These are phyloP conservation scores for Fusarium algeriense DNA, from an alignment of 2,329 filamentous ascomycete genomes.

Conservation along the genomic window DNA sequence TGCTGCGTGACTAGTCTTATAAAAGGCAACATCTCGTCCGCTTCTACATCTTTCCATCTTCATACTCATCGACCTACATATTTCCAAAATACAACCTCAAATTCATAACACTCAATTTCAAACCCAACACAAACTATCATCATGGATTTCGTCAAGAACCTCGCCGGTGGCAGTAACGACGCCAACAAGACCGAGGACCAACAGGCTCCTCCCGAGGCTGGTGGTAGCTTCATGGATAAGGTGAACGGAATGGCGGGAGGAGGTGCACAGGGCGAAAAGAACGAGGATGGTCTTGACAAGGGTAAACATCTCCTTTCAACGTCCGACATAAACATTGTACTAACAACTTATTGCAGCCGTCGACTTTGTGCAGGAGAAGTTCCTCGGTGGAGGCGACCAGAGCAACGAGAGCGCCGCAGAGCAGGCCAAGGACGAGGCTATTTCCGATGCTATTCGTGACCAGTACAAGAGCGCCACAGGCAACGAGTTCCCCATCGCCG, in stretches of 20 bases:
- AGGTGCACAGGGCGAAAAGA: slow-evolving; percentile 80
- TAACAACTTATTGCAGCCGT: slow-evolving; percentile 64
- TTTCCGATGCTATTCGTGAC: slow-evolving; percentile 77
- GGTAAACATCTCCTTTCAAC: slow-evolving; percentile 58
- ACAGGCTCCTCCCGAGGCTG: slow-evolving; percentile 47
- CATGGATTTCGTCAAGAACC: slow-evolving; percentile 69
- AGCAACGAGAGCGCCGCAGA: slow-evolving; percentile 79
- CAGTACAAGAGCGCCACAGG: slow-evolving; percentile 79
- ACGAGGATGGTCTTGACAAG: slow-evolving; percentile 87
- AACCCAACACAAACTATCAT: slow-evolving; percentile 23
- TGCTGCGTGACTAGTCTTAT: slow-evolving; percentile 1
- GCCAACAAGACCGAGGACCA: slow-evolving; percentile 46
- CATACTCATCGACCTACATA: not conserved
- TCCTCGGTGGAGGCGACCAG: slow-evolving; percentile 78
- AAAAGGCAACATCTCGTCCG: slow-evolving; percentile 15
- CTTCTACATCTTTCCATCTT: not conserved
- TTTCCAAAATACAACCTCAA: not conserved
- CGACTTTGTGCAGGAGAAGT: slow-evolving; percentile 82
- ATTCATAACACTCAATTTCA: not conserved
- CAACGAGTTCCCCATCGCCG: slow-evolving; percentile 75
- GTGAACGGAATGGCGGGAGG: slow-evolving; percentile 79
- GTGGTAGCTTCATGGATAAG: slow-evolving; percentile 72
- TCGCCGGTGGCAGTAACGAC: slow-evolving; percentile 55
- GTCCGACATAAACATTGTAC: fast-evolving
- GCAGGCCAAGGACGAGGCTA: slow-evolving; percentile 86